These are phyloP conservation scores for Heteromeles arbutifolia DNA, from an alignment of 306 rosid species.

Conservation along the genomic window DNA sequence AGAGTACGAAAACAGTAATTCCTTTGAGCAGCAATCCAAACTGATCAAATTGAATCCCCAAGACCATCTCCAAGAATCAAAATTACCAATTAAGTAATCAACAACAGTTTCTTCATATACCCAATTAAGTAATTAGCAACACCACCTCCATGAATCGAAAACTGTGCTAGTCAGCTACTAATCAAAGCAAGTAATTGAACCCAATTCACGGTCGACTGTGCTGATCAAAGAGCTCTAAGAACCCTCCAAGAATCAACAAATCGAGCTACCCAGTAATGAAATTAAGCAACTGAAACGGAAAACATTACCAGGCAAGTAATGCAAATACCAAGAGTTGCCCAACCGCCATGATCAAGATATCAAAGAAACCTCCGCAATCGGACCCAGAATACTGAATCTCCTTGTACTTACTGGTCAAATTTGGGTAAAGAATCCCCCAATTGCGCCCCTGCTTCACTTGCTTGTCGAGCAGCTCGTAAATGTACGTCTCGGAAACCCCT, in stretches of 20 bases:
- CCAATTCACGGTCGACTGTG: too few species aligned
- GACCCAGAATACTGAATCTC: slow-evolving; percentile 50
- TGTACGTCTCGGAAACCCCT: slow-evolving; percentile 47
- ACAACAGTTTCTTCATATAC: background rate
- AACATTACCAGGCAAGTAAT: slow-evolving; percentile 6
- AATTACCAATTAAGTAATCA: background rate
- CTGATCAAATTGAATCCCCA: background rate
- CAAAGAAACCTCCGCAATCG: background rate
- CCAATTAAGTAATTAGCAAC: background rate
- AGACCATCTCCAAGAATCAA: background rate
- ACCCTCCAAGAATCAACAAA: background rate
- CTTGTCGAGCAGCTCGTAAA: slow-evolving; percentile 66
- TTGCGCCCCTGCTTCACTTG: slow-evolving; percentile 26
- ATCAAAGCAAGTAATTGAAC: background rate
- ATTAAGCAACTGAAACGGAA: background rate
- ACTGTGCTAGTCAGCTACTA: background rate
- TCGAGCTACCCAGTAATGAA: background rate
- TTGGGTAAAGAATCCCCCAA: slow-evolving; percentile 75
- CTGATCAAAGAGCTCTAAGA: background rate
- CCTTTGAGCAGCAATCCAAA: background rate
- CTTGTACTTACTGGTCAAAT: slow-evolving; percentile 52
- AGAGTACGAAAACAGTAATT: background rate
- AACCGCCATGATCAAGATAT: background rate
- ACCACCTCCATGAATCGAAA: background rate
- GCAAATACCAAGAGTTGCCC: slow-evolving; percentile 6